Conservation (phyloP, 2,329 filamentous ascomycete species). For the Zelopaecilomyces penicillatus region DNA sequence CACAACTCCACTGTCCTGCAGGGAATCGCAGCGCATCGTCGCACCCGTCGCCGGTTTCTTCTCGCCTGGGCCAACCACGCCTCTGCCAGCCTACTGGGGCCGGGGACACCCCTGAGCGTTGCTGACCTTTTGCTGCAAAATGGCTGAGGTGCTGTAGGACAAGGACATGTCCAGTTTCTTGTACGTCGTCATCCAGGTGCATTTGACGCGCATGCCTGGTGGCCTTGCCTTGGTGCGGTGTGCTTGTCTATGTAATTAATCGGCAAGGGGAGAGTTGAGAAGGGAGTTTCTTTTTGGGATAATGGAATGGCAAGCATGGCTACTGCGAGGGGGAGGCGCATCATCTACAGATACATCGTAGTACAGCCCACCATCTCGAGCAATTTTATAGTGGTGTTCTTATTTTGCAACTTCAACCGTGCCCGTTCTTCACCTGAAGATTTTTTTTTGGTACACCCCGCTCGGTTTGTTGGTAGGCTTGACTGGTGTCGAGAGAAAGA, state of each 20-base stretch:
- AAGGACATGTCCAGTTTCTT: not conserved
- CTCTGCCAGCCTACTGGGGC: not conserved
- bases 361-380: no score
- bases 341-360: no score
- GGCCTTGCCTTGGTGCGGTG: slow-evolving; percentile 7
- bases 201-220: slow-evolving; percentile 10
- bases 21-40: slow-evolving; percentile 14
- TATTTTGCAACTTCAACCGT: no score
- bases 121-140: not conserved
- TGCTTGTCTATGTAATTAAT: not conserved
- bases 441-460: no score
- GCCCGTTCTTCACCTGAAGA: no score
- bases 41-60: slow-evolving; percentile 21
- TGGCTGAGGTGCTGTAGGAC: not conserved
- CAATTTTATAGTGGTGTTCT: no score
- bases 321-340: no score
- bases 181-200: not conserved
- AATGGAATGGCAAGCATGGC: no score
- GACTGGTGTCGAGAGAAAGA: no score
- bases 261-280: no score
- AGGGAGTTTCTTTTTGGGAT: no score
- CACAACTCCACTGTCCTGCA: slow-evolving; percentile 14
- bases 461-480: no score
- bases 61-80: slow-evolving; percentile 19
- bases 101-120: not conserved